Percentiles rank a stretch among this genome's conserved stretches.
phyloP scores from a whole-genome alignment of 2,329 filamentous ascomycete species.

The Dendryphion nanum region DNA sequence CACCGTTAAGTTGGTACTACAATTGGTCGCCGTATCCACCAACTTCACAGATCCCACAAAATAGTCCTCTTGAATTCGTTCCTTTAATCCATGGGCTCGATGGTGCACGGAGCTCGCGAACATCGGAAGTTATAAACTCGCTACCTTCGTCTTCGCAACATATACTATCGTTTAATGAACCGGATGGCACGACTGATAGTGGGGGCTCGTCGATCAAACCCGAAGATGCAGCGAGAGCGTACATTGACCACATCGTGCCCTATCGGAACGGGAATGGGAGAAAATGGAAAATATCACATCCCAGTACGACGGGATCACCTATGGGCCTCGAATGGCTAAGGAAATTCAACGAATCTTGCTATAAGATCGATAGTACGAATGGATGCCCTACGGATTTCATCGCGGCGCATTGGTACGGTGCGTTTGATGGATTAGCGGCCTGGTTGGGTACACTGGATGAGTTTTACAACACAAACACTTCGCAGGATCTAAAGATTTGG shows the following conservation, averaged over 20 bases:
- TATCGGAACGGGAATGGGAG: conserved; percentile 53
- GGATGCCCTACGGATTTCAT: conserved; percentile 53
- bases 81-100: conserved; percentile 75
- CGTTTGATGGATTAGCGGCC: conserved; percentile 65
- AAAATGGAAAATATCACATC: conserved; percentile 63
- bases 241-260: conserved; percentile 71
- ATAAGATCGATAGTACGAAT: conserved; percentile 30
- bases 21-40: conserved; percentile 63
- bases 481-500: conserved; percentile 60
- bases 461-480: conserved; percentile 49
- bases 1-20: conserved; percentile 79
- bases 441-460: conserved; percentile 63
- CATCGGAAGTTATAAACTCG: conserved; percentile 58
- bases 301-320: conserved; percentile 64
- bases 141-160: conserved; percentile 63
- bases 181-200: conserved; percentile 57
- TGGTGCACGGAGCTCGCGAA: conserved; percentile 42
- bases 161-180: conserved; percentile 76
- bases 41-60: conserved; percentile 50
- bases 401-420: conserved; percentile 58
- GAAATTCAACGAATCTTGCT: conserved; percentile 63
- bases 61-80: conserved; percentile 65
- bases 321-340: conserved; percentile 66
- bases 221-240: conserved; percentile 62
- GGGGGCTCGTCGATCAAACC: conserved; percentile 67